Percentiles rank a stretch among this genome's conserved stretches.
Conservation (phyloP, 139 green algal species). For the Limnomonas spitsbergensis region DNA sequence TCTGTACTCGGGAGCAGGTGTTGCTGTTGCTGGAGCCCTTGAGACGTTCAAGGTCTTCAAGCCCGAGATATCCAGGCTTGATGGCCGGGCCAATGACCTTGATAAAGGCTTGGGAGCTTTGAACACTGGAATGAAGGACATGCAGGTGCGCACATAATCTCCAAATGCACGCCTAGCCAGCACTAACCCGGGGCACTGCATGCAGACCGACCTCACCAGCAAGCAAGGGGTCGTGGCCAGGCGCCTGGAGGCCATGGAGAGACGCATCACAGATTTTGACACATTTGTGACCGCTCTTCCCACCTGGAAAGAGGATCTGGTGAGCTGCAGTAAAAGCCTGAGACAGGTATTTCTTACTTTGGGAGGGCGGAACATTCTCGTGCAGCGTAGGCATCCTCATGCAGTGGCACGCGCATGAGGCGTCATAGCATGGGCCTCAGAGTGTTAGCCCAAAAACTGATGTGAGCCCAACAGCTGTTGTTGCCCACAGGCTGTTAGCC, state of each 20-base stretch:
- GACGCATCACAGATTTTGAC: conserved; percentile 31
- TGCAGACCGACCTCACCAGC: background rate
- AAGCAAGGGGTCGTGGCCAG: background rate
- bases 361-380: too few relatives aligned
- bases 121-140: background rate
- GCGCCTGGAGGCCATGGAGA: conserved; percentile 10
- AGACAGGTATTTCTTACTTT: too few relatives aligned
- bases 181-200: too few relatives aligned
- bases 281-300: conserved; percentile 37
- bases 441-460: too few relatives aligned
- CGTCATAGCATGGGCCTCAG: too few relatives aligned
- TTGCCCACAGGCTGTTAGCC: too few relatives aligned
- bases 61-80: conserved; percentile 8
- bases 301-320: conserved; percentile 44
- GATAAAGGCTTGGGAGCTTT: background rate
- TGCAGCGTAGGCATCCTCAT: too few relatives aligned
- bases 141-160: background rate
- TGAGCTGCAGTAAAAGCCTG: conserved; percentile 2
- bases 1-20: background rate
- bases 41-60: conserved; percentile 15
- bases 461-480: too few relatives aligned
- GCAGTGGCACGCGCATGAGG: too few relatives aligned
- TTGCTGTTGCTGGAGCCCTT: background rate
- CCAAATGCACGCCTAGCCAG: too few relatives aligned
- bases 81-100: conserved; percentile 6